Evolutionary conservation across 1,284 basidiomycete species (phyloP), one percentile per base, ranked within the genome.

Genomic region (Ustilago sp.): DNA sequence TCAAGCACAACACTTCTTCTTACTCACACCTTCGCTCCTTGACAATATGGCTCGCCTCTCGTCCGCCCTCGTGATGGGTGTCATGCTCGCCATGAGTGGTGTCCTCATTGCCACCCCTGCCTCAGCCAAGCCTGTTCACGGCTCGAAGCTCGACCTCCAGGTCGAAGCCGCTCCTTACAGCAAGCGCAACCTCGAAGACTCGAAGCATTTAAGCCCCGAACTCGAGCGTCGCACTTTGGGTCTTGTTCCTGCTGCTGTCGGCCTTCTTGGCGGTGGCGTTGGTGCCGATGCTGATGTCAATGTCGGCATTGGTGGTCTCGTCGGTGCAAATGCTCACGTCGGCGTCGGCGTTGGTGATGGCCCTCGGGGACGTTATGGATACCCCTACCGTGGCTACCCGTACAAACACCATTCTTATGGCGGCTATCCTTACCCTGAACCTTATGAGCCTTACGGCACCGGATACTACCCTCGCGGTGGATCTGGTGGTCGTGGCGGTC

Each of bases 21-120:
- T n/a, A 28, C 45, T 48, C 50, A 41, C 35, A 48, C n/a, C 48
- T 51, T 38, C 45, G 11, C 45, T 32, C 56, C 9, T 8, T 19
- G 13, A 35, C 55, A 63, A 50, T 56, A 73, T 73, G 70, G 48
- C 70, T 56, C 64, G 70, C 7, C 32, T 73, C 41, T 68, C 70
- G 17, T 57, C 61, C 32, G 43, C 54, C 32, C 61, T 73, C 41
- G 5, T 73, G 3, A 31, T 60, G 54, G 54, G 61, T 28, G 70
- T 73, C 36, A 59, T 73, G 58, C 52, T 68, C 48, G 65, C 61
- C 65, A 63, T 73, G 58, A 62, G 39, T 32, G 67, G 62, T 36
- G 15, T 23, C 12, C 45, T 68, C 32, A 34, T 61, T 17, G 59
- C 48, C 31, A 50, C 31, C 13, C 48, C 48, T 50, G 48, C 48